Evolutionary conservation across 1,284 basidiomycete genomes (phyloP).

Genomic region (Cryptococcus floricola): DNA sequence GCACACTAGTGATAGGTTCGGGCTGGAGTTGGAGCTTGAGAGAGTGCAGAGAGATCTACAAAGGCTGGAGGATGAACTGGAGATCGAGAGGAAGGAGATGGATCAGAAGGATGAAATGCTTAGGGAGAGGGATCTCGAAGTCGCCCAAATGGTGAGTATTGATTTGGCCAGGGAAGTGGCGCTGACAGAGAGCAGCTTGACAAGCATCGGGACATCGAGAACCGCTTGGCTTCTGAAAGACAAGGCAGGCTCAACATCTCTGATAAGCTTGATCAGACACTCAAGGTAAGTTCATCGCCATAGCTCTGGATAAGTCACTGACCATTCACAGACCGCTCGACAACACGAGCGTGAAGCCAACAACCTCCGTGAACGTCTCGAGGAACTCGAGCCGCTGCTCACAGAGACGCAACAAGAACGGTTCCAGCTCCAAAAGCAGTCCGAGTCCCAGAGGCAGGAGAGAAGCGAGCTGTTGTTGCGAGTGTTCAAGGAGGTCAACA

Average conservation of each 20-base stretch:
- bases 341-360: slow-evolving; percentile 63
- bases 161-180: background rate
- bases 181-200: slow-evolving; percentile 52
- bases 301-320: background rate
- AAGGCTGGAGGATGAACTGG: slow-evolving; percentile 73
- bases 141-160: slow-evolving; percentile 61
- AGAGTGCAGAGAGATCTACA: slow-evolving; percentile 79
- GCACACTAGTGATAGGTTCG: slow-evolving; percentile 76
- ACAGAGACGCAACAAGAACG: slow-evolving; percentile 77
- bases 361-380: slow-evolving; percentile 58
- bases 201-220: slow-evolving; percentile 71
- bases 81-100: slow-evolving; percentile 67
- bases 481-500: slow-evolving; percentile 93
- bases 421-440: slow-evolving; percentile 68
- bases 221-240: slow-evolving; percentile 72
- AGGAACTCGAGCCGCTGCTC: slow-evolving; percentile 74
- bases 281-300: slow-evolving; percentile 48
- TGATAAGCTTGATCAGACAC: slow-evolving; percentile 75
- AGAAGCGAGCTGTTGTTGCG: slow-evolving; percentile 84
- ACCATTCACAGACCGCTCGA: slow-evolving; percentile 52
- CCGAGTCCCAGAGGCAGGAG: slow-evolving; percentile 85
- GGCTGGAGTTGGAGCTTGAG: slow-evolving; percentile 86
- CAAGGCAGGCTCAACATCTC: slow-evolving; percentile 76
- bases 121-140: slow-evolving; percentile 63
- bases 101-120: slow-evolving; percentile 62